Conservation (phyloP, 345 rosid species). For the Limnanthes douglasii region DNA sequence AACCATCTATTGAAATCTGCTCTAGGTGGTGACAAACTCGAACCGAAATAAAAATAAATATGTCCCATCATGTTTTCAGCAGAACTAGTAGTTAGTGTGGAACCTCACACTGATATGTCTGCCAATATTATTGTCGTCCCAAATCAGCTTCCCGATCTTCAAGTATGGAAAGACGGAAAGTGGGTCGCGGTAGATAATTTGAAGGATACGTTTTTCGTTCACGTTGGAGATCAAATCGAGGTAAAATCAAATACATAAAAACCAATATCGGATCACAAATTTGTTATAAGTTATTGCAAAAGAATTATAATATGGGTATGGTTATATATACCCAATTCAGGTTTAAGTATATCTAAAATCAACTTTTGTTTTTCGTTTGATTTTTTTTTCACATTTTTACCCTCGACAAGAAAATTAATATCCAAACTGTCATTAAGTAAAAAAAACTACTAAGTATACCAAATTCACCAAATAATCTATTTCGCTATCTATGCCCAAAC, state of each 20-base stretch:
- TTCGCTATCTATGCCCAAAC: no score
- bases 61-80: slow-evolving; percentile 52
- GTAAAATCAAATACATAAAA: slow-evolving; percentile 12
- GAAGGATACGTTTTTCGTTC: slow-evolving; percentile 23
- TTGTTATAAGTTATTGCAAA: no score
- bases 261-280: no score
- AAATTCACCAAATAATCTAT: no score
- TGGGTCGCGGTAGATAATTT: slow-evolving; percentile 35
- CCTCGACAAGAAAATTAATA: no score
- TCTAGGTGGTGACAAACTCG: slow-evolving; percentile 25
- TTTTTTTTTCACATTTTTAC: no score
- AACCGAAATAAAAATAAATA: slow-evolving; percentile 36
- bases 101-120: slow-evolving; percentile 48
- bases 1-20: slow-evolving; percentile 8
- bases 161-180: slow-evolving; percentile 28
- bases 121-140: slow-evolving; percentile 33
- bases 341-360: no score
- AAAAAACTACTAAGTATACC: no score
- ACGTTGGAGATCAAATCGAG: slow-evolving; percentile 41
- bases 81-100: slow-evolving; percentile 35
- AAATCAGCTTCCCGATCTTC: slow-evolving; percentile 36
- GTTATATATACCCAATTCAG: no score
- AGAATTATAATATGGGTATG: no score
- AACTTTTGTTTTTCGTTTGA: no score
- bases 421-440: no score